A percentile compares a stretch with the other conserved stretches of the same genome.
Evolutionary conservation across 192 early-diverging fungal species (phyloP).

Genomic region (Mortierella antarctica): DNA sequence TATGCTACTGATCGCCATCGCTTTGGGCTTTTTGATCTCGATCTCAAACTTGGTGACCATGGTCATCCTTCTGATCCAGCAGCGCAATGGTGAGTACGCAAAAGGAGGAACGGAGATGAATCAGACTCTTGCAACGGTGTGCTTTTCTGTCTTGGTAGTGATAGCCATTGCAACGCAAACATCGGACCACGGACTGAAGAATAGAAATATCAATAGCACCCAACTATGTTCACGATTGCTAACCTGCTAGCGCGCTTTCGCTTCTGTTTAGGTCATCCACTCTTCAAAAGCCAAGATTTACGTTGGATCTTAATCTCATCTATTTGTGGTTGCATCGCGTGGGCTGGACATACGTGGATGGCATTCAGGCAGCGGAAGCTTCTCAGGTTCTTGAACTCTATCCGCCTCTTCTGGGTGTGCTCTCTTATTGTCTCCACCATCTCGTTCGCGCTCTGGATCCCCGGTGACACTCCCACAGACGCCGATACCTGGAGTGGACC

Average conservation of each 20-base stretch:
- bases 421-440: conserved; percentile 22
- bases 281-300: background rate
- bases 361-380: conserved; percentile 23
- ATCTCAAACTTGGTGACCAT: conserved; percentile 27
- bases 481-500: background rate
- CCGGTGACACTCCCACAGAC: background rate
- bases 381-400: conserved; percentile 13
- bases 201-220: no score
- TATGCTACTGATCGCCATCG: conserved; percentile 15
- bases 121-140: no score
- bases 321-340: conserved; percentile 26
- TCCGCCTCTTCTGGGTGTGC: conserved; percentile 36
- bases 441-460: conserved; percentile 24
- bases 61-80: conserved; percentile 19
- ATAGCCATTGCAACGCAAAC: no score
- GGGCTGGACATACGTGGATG: conserved; percentile 19
- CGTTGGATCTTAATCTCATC: conserved; percentile 22
- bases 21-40: conserved; percentile 25
- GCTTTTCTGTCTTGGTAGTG: no score
- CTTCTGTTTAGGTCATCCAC: background rate
- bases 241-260: background rate
- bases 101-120: no score
- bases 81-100: conserved; percentile 23
- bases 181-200: no score
- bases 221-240: no score